These are phyloP conservation scores for Meyerozyma athensensis DNA, from an alignment of 1,139 yeast genomes.

Conservation along the genomic window DNA sequence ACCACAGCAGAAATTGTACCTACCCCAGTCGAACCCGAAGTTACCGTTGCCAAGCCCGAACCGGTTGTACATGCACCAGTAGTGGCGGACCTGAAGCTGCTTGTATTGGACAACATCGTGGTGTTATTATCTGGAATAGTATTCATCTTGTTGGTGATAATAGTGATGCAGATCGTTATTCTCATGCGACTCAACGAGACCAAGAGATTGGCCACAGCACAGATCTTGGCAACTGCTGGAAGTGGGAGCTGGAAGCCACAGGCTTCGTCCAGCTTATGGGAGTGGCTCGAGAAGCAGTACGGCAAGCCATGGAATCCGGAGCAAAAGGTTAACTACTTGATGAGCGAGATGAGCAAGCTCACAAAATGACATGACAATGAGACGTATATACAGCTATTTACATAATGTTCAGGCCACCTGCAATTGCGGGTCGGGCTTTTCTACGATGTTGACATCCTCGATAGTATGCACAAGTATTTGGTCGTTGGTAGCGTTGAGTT, in stretches of 20 bases:
- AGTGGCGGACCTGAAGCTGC: too few species aligned
- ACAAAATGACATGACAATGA: neutral
- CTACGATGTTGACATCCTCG: slow-evolving; percentile 69
- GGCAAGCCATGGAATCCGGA: neutral
- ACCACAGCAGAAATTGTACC: too few species aligned
- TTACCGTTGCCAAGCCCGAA: too few species aligned
- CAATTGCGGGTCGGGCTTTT: slow-evolving; percentile 29
- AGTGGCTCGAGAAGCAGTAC: slow-evolving; percentile 2
- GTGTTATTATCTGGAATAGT: neutral
- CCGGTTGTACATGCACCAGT: too few species aligned
- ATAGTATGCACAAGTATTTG: slow-evolving; percentile 66
- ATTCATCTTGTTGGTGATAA: neutral
- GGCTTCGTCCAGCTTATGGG: neutral
- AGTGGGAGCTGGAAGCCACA: neutral
- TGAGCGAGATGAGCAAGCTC: slow-evolving; percentile 1
- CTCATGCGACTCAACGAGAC: neutral
- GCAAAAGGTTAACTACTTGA: slow-evolving; percentile 1
- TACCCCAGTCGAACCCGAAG: too few species aligned
- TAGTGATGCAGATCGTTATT: neutral
- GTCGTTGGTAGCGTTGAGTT: slow-evolving; percentile 55
- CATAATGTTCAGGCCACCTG: slow-evolving; percentile 2
- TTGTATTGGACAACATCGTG: neutral
- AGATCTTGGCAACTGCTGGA: neutral
- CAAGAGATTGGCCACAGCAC: neutral
- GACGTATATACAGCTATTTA: slow-evolving; percentile 2